These are phyloP conservation scores for Stagonosporopsis vannaccii DNA, from an alignment of 2,329 filamentous ascomycete species.

Conservation along the genomic window DNA sequence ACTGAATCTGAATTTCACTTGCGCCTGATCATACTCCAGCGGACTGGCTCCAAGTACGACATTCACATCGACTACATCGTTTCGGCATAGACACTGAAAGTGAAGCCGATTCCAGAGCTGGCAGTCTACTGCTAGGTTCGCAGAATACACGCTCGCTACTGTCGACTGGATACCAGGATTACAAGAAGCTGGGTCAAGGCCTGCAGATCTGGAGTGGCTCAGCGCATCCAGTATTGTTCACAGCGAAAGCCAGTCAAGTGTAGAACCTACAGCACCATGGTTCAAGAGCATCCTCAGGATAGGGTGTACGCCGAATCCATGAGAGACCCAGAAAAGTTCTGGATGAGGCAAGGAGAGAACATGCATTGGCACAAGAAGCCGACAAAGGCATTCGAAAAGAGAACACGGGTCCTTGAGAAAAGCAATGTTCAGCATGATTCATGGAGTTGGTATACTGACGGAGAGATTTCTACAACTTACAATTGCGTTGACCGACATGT, in stretches of 20 bases:
- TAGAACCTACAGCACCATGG: neutral
- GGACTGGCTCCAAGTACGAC: neutral
- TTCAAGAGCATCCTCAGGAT: conserved; percentile 53
- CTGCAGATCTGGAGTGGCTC: neutral
- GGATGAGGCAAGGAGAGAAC: conserved; percentile 75
- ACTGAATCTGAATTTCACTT: too few species aligned
- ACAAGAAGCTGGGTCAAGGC: neutral
- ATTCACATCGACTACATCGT: neutral
- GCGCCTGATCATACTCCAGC: neutral
- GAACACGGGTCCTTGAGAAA: conserved; percentile 67
- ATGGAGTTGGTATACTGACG: conserved; percentile 91
- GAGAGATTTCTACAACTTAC: conserved; percentile 88
- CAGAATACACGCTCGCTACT: neutral
- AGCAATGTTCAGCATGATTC: conserved; percentile 71
- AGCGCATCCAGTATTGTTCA: neutral
- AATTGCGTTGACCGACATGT: conserved; percentile 93
- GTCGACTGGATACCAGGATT: neutral
- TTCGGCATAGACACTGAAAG: too few species aligned
- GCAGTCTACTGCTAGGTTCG: neutral
- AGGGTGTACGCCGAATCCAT: conserved; percentile 66
- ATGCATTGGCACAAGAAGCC: conserved; percentile 84
- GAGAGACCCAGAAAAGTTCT: conserved; percentile 74
- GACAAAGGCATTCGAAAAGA: conserved; percentile 64
- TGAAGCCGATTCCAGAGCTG: neutral
- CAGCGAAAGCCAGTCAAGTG: neutral